Conservation (phyloP, 495 filamentous ascomycete genomes). For the Aspergillus campestris region DNA sequence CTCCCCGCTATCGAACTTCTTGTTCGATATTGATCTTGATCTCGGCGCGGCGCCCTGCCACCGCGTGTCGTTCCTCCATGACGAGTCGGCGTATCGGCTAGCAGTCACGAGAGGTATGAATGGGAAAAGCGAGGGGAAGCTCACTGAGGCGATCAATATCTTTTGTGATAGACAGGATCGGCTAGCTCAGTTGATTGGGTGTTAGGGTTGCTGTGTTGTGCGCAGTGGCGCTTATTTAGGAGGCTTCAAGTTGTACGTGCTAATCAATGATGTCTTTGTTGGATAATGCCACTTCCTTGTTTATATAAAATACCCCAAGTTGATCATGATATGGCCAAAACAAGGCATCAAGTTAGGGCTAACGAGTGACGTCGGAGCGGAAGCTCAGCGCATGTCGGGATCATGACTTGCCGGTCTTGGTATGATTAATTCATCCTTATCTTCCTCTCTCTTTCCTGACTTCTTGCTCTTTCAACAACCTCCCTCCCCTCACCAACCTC, state of each 20-base stretch:
- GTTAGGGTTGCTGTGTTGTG: too few relatives aligned
- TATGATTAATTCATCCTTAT: not conserved
- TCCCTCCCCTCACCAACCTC: not conserved
- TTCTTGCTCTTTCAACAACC: not conserved
- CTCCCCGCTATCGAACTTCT: constrained; percentile 20
- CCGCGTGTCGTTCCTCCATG: constrained; percentile 23
- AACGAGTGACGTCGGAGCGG: too few relatives aligned
- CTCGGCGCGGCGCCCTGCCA: not conserved
- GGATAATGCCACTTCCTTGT: too few relatives aligned
- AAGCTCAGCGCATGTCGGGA: constrained; percentile 10
- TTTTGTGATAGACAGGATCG: constrained; percentile 53
- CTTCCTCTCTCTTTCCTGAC: not conserved
- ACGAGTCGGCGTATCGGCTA: constrained; percentile 38
- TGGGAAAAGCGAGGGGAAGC: constrained; percentile 44
- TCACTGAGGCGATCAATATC: constrained; percentile 49
- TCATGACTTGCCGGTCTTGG: constrained; percentile 3
- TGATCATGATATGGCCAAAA: too few relatives aligned
- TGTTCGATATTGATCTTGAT: constrained; percentile 21
- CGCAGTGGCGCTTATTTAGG: too few relatives aligned
- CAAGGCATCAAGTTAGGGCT: too few relatives aligned
- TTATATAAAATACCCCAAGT: too few relatives aligned
- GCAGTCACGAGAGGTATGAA: constrained; percentile 40
- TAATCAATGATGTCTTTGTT: too few relatives aligned
- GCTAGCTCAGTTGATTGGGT: constrained; percentile 29
- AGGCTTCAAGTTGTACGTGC: too few relatives aligned